Percentiles rank a stretch among this genome's conserved stretches.
Conservation (phyloP, 805 yeast species). For the Lipomyces sp. region DNA sequence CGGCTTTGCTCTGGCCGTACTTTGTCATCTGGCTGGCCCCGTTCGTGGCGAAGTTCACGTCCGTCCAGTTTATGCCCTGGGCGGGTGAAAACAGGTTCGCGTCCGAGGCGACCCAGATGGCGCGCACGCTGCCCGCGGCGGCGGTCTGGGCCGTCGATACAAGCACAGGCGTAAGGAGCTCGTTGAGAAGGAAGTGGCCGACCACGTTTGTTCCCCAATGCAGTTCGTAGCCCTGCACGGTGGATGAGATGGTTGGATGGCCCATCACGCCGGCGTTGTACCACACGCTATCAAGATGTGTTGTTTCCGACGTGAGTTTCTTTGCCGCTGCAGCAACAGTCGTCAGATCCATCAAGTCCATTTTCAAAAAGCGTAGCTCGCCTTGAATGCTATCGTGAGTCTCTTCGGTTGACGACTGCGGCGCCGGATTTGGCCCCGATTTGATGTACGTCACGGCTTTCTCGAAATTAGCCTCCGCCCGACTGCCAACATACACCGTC, state of each 20-base stretch:
- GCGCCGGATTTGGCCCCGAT: neutral
- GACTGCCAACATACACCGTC: constrained; percentile 22
- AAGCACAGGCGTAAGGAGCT: constrained; percentile 42
- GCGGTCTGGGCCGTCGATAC: constrained; percentile 36
- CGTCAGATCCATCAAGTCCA: constrained; percentile 31
- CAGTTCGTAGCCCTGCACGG: constrained; percentile 47
- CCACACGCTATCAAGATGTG: constrained; percentile 40
- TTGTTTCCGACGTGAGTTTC: constrained; percentile 33
- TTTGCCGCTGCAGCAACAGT: constrained; percentile 41
- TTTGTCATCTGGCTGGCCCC: constrained; percentile 12
- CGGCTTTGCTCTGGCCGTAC: constrained; percentile 48
- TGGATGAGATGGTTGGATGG: constrained; percentile 29
- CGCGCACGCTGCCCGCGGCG: constrained; percentile 38
- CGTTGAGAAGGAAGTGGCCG: constrained; percentile 46
- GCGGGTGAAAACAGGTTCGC: constrained; percentile 39
- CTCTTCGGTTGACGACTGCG: neutral
- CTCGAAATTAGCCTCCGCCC: constrained; percentile 12
- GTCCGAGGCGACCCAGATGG: constrained; percentile 47
- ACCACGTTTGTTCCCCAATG: constrained; percentile 48
- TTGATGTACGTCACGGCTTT: constrained; percentile 14
- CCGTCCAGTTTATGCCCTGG: constrained; percentile 40
- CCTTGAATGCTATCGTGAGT: constrained; percentile 2
- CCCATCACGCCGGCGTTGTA: constrained; percentile 48
- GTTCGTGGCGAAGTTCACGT: constrained; percentile 33
- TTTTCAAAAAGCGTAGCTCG: constrained; percentile 12